Percentiles rank a stretch among this genome's conserved stretches.
These are phyloP conservation scores for Ophiostoma triangulosporum DNA, from an alignment of 2,329 filamentous ascomycete species.

Conservation along the genomic window DNA sequence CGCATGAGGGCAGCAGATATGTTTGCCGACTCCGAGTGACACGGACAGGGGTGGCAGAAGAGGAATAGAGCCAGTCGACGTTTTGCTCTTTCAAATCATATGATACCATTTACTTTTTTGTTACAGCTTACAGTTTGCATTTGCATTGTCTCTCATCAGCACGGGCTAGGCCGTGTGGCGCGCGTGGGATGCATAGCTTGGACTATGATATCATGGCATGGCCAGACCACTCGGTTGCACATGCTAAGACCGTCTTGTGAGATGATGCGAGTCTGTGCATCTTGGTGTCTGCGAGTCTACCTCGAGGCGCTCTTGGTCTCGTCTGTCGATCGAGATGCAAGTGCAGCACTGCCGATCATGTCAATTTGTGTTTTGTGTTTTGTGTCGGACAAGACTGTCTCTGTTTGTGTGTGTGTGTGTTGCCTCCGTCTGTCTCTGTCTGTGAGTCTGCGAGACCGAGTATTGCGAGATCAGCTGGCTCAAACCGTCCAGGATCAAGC, in stretches of 20 bases:
- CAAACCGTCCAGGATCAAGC: no score
- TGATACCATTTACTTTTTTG: no score
- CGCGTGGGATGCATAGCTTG: no score
- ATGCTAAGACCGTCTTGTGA: not conserved
- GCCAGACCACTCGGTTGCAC: not conserved
- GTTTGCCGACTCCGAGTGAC: conserved; percentile 49
- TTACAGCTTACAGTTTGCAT: no score
- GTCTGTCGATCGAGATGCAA: not conserved
- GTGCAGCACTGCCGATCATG: not conserved
- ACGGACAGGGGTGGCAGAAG: not conserved
- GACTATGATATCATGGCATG: not conserved
- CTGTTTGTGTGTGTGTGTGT: not conserved
- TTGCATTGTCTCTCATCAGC: no score
- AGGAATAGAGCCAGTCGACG: not conserved
- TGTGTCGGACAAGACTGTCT: not conserved
- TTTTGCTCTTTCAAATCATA: no score
- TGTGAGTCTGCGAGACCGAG: not conserved
- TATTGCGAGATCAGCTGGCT: no score
- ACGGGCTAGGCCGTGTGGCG: no score
- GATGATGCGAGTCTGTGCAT: not conserved
- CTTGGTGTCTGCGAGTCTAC: not conserved
- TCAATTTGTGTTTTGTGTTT: no score
- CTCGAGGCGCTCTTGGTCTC: not conserved
- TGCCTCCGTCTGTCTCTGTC: no score
- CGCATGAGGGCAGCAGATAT: conserved; percentile 70